A percentile compares a stretch with the other conserved stretches of the same genome.
Evolutionary conservation across 768 basidiomycete species (phyloP).

Genomic region (Lyophyllum semitale): DNA sequence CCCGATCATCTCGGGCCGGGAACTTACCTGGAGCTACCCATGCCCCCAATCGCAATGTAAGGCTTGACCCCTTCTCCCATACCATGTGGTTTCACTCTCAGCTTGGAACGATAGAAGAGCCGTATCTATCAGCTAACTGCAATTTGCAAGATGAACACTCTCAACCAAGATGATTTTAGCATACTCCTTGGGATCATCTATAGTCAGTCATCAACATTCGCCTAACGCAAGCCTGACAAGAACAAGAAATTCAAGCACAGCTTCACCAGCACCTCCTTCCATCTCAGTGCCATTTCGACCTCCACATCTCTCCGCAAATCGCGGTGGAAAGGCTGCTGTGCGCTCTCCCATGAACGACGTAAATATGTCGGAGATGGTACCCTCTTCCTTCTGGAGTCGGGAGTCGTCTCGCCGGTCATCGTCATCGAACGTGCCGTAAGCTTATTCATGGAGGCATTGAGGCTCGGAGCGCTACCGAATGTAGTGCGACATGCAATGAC

Average conservation of each 20-base stretch:
- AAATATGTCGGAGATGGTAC: slow-evolving; percentile 41
- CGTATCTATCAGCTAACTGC: too few relatives aligned
- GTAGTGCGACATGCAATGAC: slow-evolving; percentile 49
- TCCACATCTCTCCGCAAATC: slow-evolving; percentile 56
- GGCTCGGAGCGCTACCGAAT: slow-evolving; percentile 32
- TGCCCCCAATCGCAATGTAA: too few relatives aligned
- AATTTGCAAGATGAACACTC: too few relatives aligned
- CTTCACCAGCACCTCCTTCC: slow-evolving; percentile 55
- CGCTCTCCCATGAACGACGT: slow-evolving; percentile 38
- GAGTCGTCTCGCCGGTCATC: not conserved
- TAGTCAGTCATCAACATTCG: not conserved
- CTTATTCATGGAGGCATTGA: not conserved
- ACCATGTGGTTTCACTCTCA: too few relatives aligned
- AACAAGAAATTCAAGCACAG: slow-evolving; percentile 29
- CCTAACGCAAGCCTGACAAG: too few relatives aligned
- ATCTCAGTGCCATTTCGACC: slow-evolving; percentile 48
- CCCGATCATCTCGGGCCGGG: too few relatives aligned
- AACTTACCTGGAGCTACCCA: too few relatives aligned
- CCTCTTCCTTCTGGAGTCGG: slow-evolving; percentile 33
- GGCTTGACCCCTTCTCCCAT: too few relatives aligned
- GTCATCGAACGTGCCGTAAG: not conserved
- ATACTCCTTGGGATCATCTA: slow-evolving; percentile 60
- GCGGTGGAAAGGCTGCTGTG: slow-evolving; percentile 45
- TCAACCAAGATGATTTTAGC: slow-evolving; percentile 43
- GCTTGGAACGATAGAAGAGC: too few relatives aligned